Percentiles rank a stretch among this genome's conserved stretches.
Conservation (phyloP, 2,329 filamentous ascomycete genomes). For the Alternaria sp. region DNA sequence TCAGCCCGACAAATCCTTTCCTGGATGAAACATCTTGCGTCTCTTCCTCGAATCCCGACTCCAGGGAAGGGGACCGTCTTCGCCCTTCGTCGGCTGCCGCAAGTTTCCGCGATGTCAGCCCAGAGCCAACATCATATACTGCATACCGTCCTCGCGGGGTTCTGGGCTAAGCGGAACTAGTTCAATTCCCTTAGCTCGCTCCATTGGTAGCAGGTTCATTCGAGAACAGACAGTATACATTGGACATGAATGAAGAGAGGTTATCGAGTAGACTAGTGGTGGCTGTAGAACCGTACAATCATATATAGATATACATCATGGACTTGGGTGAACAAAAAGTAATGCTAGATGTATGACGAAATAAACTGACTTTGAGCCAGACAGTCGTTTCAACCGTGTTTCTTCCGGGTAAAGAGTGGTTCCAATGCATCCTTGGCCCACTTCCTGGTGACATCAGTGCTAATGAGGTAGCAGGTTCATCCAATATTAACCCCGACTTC, state of each 20-base stretch:
- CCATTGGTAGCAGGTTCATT: not conserved
- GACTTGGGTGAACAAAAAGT: not conserved
- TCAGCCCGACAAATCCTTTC: constrained; percentile 1
- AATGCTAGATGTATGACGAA: not conserved
- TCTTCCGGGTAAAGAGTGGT: not conserved
- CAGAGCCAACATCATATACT: constrained; percentile 14
- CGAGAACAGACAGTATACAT: not conserved
- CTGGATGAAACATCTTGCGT: constrained; percentile 2
- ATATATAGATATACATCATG: not conserved
- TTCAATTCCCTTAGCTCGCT: not conserved
- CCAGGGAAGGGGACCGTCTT: constrained; percentile 9
- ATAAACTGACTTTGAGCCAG: not conserved
- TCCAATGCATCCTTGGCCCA: not conserved
- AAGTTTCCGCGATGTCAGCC: constrained; percentile 11
- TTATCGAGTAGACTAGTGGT: not conserved
- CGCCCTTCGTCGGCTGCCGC: constrained; percentile 10
- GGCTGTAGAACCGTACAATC: not conserved
- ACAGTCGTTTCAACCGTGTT: not conserved
- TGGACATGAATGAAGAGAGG: not conserved
- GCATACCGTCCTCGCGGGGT: constrained; percentile 9
- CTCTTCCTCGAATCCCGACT: constrained; percentile 6
- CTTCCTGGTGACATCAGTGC: too few species aligned
- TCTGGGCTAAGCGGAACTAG: constrained; percentile 3
- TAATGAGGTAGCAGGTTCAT: not conserved
- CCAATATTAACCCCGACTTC: not conserved